These are phyloP conservation scores for Yarrowia alimentaria DNA, from an alignment of 805 yeast genomes.

Conservation along the genomic window DNA sequence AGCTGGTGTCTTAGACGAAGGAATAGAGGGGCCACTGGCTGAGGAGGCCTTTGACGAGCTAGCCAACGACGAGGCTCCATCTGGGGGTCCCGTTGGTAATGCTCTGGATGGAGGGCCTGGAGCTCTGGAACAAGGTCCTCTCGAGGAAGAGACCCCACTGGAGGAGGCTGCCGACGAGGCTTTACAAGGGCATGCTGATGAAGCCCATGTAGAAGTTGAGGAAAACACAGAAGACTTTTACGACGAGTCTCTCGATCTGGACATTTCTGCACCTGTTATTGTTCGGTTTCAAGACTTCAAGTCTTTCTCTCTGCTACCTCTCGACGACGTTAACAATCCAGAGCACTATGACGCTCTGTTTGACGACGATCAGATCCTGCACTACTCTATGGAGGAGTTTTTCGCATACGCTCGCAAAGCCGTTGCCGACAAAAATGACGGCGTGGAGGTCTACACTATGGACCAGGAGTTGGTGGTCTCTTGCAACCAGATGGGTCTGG, in stretches of 20 bases:
- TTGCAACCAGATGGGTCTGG: conserved; percentile 33
- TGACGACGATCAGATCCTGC: neutral
- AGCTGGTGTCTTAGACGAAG: conserved; percentile 17
- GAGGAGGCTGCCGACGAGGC: conserved; percentile 13
- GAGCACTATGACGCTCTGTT: conserved; percentile 9
- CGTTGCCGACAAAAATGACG: no score
- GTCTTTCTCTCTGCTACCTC: neutral
- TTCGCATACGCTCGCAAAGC: conserved; percentile 27
- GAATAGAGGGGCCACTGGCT: neutral
- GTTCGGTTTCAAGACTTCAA: conserved; percentile 11
- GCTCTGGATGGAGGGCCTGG: conserved; percentile 7
- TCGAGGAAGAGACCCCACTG: conserved; percentile 4
- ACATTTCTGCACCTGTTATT: conserved; percentile 4
- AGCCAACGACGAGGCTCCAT: conserved; percentile 1
- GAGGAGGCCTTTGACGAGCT: conserved; percentile 6
- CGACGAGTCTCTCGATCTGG: conserved; percentile 11
- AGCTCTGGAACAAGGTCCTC: neutral
- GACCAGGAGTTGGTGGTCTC: conserved; percentile 33
- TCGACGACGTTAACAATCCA: no score
- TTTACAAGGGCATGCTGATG: conserved; percentile 15
- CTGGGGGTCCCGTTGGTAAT: neutral
- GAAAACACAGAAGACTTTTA: conserved; percentile 9
- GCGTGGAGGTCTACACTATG: conserved; percentile 24
- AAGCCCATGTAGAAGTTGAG: neutral
- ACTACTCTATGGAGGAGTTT: conserved; percentile 31